Percentiles rank a stretch among this genome's conserved stretches.
Evolutionary conservation across 768 basidiomycete species (phyloP).

Genomic region (Lactarius pseudohatsudake): DNA sequence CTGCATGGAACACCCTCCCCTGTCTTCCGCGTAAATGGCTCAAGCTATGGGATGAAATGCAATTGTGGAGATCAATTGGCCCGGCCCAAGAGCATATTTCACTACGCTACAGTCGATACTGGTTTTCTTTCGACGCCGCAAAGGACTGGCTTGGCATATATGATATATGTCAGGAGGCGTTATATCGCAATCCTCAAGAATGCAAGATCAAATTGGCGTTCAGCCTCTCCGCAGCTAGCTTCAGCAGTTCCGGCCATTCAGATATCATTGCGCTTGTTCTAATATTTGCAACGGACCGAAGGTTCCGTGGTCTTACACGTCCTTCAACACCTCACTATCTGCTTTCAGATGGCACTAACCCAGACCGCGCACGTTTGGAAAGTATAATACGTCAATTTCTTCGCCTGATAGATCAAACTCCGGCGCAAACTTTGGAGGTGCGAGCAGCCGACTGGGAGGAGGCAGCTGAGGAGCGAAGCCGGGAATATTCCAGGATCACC

Average conservation of each 20-base stretch:
- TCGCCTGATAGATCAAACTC: neutral
- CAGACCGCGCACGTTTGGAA: neutral
- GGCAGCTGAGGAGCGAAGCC: neutral
- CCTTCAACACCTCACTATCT: neutral
- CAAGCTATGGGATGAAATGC: conserved; percentile 1
- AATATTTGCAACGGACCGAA: neutral
- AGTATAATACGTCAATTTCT: neutral
- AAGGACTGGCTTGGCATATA: conserved; percentile 8
- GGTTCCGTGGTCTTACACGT: neutral
- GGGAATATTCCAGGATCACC: neutral
- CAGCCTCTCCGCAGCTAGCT: conserved; percentile 8
- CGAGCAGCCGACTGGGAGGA: neutral
- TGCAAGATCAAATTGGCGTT: neutral
- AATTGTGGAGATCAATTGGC: conserved; percentile 10
- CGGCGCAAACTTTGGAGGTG: neutral
- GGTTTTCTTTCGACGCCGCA: conserved; percentile 7
- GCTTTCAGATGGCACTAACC: neutral
- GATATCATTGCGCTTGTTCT: neutral
- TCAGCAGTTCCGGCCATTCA: neutral
- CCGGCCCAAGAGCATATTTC: neutral
- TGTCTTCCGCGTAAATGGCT: neutral
- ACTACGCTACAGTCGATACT: conserved; percentile 14
- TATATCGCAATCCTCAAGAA: neutral
- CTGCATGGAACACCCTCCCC: neutral
- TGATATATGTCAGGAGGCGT: neutral